Evolutionary conservation across 306 rosid genomes (phyloP), one percentile per base, ranked within the genome.

Genomic region (Crataegus laevigata): DNA sequence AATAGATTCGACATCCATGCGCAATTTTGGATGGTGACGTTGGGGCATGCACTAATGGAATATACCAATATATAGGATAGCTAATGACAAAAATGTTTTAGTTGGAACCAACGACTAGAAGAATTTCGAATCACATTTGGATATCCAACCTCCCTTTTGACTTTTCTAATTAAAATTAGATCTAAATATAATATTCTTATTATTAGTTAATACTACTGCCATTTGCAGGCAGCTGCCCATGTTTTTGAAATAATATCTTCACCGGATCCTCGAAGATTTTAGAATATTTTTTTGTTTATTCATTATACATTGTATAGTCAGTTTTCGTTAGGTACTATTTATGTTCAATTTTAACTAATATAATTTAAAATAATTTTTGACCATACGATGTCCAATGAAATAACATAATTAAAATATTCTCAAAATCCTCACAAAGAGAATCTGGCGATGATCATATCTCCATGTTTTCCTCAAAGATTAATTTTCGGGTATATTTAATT

Each of bases 231-330:
- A 52, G 3, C 9, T 34, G 9, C 24, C 11, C 11, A 52, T 52
- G 24, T 8, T 18, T 52, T 19, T 1, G 0, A 34, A 9, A 34
- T 34, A 34, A 0, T 8, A 0, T 34, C 8, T 1, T 34, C 8
- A 8, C 0, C 0, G 2, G 2, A 34, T 34, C 0, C 0, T 6
- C 9, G 38, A 6, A 2, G 9, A 6, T 34, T 6, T 0, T 0
- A 7, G 0, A 7, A 2, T n/a, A 34, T 34, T 0, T 34, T 34
- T 34, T 34, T 34, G 0, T 34, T 34, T 1, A 1, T 34, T 34
- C 0, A 34, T 32, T 1, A 0, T 34, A 34, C 0, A 34, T 6
- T 0, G 38, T 34, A 0, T 0, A 8, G 0, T 34, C 1, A 34
- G 0, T 34, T 34, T 34, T 34, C 1, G 38, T 34, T 0, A 34